Evolutionary conservation across 495 filamentous ascomycete genomes (phyloP).

Genomic region (Apiosordaria backusii): DNA sequence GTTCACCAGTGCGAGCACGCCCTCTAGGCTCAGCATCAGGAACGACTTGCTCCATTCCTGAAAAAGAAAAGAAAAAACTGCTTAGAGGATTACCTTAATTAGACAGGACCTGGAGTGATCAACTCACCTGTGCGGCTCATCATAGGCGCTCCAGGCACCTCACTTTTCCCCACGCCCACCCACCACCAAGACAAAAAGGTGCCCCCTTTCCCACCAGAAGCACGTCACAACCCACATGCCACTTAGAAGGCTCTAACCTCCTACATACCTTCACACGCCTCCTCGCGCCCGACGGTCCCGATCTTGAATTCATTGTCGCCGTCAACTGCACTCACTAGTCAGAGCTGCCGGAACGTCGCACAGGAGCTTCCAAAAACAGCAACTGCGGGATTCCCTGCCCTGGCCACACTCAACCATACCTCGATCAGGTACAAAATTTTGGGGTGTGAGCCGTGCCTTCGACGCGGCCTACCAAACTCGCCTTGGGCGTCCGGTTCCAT

Average conservation of each 20-base stretch:
- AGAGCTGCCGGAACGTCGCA: constrained; percentile 32
- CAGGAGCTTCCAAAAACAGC: constrained; percentile 39
- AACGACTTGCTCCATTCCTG: not conserved
- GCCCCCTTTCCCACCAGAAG: not conserved
- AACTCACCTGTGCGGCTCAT: constrained; percentile 18
- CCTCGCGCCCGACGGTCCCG: constrained; percentile 25
- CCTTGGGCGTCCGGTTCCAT: constrained; percentile 31
- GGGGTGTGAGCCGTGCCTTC: constrained; percentile 33
- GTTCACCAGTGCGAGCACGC: constrained; percentile 3
- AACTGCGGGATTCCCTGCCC: constrained; percentile 30
- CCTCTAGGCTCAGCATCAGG: constrained; percentile 2
- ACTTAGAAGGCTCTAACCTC: not conserved
- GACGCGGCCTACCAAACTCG: constrained; percentile 31
- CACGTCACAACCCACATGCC: not conserved
- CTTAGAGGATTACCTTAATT: constrained; percentile 15
- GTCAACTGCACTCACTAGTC: constrained; percentile 21
- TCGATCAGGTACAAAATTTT: constrained; percentile 35
- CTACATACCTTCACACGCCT: constrained; percentile 14
- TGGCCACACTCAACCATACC: constrained; percentile 27
- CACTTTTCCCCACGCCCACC: constrained; percentile 3
- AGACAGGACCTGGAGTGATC: constrained; percentile 6
- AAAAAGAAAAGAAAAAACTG: constrained; percentile 2
- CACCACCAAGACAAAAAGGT: not conserved
- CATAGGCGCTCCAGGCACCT: constrained; percentile 6
- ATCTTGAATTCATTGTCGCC: constrained; percentile 27